Evolutionary conservation across 1,284 basidiomycete genomes (phyloP).

Genomic region (Pascua guehoae): DNA sequence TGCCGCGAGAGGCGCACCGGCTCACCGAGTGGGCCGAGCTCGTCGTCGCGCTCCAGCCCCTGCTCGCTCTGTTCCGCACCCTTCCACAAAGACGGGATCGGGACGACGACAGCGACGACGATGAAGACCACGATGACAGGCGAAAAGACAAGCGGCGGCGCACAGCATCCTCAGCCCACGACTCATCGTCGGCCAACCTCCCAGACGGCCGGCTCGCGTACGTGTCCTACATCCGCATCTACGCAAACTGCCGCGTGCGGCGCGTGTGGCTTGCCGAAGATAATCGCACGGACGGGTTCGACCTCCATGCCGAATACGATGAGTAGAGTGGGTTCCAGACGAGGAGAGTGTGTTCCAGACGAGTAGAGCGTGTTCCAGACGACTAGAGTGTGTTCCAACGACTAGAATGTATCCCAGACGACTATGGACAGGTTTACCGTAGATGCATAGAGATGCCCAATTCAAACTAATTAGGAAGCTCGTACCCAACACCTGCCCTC

Average conservation of each 20-base stretch:
- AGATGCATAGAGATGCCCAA: no score
- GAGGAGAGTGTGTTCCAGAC: no score
- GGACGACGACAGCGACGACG: background rate
- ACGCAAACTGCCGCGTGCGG: slow-evolving; percentile 73
- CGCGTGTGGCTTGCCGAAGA: slow-evolving; percentile 64
- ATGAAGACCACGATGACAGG: slow-evolving; percentile 10
- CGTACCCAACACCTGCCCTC: no score
- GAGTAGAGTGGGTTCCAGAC: no score
- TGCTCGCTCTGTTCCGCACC: slow-evolving; percentile 59
- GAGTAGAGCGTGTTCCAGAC: no score
- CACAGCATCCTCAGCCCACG: background rate
- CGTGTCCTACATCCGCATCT: slow-evolving; percentile 68
- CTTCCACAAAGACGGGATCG: background rate
- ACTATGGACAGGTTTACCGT: no score
- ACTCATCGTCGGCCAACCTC: slow-evolving; percentile 30
- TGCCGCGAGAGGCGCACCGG: slow-evolving; percentile 55
- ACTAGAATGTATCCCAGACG: no score
- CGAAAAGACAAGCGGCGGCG: background rate
- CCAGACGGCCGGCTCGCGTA: slow-evolving; percentile 63
- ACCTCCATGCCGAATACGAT: no score
- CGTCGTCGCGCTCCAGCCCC: slow-evolving; percentile 58
- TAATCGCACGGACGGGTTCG: no score
- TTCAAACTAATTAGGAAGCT: no score
- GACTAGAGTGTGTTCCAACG: no score
- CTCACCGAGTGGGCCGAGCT: slow-evolving; percentile 73